Conservation (phyloP, 2,329 filamentous ascomycete species). For the Stagonosporopsis tanaceti region DNA sequence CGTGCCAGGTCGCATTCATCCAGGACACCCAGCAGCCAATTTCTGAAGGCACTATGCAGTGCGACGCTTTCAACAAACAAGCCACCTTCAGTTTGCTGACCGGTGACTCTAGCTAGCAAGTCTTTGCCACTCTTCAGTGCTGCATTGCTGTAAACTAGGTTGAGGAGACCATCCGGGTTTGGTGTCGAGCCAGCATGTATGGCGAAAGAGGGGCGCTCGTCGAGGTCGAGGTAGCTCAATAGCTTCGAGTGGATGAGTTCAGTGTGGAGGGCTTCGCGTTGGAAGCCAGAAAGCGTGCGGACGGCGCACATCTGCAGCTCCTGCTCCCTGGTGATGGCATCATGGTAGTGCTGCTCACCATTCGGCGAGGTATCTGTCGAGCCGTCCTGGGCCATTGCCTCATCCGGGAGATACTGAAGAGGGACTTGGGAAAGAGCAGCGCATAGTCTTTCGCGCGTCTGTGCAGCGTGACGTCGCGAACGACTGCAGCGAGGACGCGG, state of each 20-base stretch:
- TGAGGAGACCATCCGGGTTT: conserved; percentile 21
- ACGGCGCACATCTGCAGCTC: conserved; percentile 14
- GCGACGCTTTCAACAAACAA: conserved; percentile 26
- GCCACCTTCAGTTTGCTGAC: conserved; percentile 19
- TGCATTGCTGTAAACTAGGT: conserved; percentile 37
- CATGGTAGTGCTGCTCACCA: conserved; percentile 16
- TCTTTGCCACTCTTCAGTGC: conserved; percentile 27
- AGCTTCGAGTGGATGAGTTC: conserved; percentile 26
- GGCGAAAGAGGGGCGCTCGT: conserved; percentile 38
- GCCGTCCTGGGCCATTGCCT: conserved; percentile 10
- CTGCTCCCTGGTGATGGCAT: conserved; percentile 16
- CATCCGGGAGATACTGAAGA: not conserved
- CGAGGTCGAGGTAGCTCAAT: conserved; percentile 32
- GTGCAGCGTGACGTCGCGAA: not conserved
- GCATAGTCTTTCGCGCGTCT: not conserved
- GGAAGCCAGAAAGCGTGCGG: conserved; percentile 14
- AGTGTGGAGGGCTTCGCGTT: conserved; percentile 12
- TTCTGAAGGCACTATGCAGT: conserved; percentile 35
- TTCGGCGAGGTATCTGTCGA: not conserved
- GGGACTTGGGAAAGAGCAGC: not conserved
- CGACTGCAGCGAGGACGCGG: not conserved
- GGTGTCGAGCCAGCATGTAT: conserved; percentile 20
- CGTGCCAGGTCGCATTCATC: conserved; percentile 21
- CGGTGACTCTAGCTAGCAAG: conserved; percentile 30
- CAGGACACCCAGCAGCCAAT: conserved; percentile 33